A percentile compares a stretch with the other conserved stretches of the same genome.
These are phyloP conservation scores for Bryopsis sp. DNA, from an alignment of 139 green algal species.

Conservation along the genomic window DNA sequence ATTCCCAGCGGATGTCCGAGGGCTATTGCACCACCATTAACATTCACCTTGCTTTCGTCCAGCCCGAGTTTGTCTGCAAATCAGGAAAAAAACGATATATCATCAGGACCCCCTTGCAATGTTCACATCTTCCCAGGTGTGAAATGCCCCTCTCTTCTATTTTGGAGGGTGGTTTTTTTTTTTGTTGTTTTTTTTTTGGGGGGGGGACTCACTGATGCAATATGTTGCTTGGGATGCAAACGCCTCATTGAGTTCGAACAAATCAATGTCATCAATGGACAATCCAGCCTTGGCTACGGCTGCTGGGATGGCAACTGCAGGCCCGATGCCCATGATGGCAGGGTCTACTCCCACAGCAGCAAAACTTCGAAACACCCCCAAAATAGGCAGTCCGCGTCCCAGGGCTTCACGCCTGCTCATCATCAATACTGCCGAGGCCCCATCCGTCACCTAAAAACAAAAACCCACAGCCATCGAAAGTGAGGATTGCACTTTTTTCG, in stretches of 20 bases:
- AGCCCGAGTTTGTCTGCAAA: constrained; percentile 68
- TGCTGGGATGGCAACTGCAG: constrained; percentile 88
- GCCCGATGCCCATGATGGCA: constrained; percentile 93
- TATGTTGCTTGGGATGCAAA: constrained; percentile 89
- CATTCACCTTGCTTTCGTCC: constrained; percentile 84
- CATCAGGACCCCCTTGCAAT: neutral
- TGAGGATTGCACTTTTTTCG: too few relatives aligned
- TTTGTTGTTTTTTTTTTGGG: neutral
- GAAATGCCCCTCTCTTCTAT: neutral
- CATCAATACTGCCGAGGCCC: constrained; percentile 80
- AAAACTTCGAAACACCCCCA: constrained; percentile 88
- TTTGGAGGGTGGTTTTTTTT: too few relatives aligned
- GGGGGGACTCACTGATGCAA: constrained; percentile 31
- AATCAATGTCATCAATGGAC: constrained; percentile 85
- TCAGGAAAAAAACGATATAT: too few relatives aligned
- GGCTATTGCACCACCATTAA: constrained; percentile 95
- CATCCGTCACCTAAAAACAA: constrained; percentile 91
- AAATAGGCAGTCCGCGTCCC: constrained; percentile 67
- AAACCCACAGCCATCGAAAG: too few relatives aligned
- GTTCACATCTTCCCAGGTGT: neutral
- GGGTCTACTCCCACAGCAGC: constrained; percentile 87
- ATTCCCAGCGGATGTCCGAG: constrained; percentile 91
- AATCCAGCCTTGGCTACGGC: constrained; percentile 73
- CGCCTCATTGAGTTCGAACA: constrained; percentile 98
- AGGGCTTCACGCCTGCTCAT: constrained; percentile 87